A percentile compares a stretch with the other conserved stretches of the same genome.
Evolutionary conservation across 2,329 filamentous ascomycete species (phyloP).

Genomic region (Aspergillus sp.): DNA sequence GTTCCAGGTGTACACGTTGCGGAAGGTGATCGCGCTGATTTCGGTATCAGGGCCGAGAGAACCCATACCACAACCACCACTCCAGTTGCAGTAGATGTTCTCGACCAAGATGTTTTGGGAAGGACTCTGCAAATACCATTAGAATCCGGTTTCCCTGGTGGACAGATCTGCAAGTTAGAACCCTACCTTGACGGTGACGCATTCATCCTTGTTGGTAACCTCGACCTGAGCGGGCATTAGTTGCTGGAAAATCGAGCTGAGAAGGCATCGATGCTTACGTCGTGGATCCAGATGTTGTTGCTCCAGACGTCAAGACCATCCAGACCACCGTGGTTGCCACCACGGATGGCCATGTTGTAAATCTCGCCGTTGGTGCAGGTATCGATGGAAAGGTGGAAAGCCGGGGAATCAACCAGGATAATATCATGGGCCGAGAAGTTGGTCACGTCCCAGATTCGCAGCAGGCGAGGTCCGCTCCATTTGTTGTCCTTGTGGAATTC

Average conservation of each 20-base stretch:
- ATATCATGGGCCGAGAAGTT: slow-evolving; percentile 54
- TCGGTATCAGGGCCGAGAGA: slow-evolving; percentile 51
- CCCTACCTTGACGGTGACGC: slow-evolving; percentile 55
- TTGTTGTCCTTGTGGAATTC: slow-evolving; percentile 45
- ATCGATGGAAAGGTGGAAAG: slow-evolving; percentile 53
- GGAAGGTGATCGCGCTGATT: slow-evolving; percentile 54
- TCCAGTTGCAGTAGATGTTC: slow-evolving; percentile 62
- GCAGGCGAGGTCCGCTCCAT: slow-evolving; percentile 44
- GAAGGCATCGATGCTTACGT: slow-evolving; percentile 31
- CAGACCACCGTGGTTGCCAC: slow-evolving; percentile 52
- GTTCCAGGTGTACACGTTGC: slow-evolving; percentile 57
- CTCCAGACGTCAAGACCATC: slow-evolving; percentile 59
- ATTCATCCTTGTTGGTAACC: slow-evolving; percentile 64
- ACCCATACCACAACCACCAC: slow-evolving; percentile 59
- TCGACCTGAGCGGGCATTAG: slow-evolving; percentile 37
- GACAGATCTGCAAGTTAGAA: background rate
- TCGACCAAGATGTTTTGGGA: slow-evolving; percentile 58
- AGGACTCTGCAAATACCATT: slow-evolving; percentile 36
- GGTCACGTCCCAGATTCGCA: slow-evolving; percentile 46
- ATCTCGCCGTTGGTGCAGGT: slow-evolving; percentile 54
- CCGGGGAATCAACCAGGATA: slow-evolving; percentile 49
- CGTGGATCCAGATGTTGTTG: slow-evolving; percentile 58
- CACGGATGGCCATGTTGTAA: slow-evolving; percentile 57
- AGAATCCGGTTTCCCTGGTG: background rate
- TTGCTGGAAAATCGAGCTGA: background rate